Conservation (phyloP, 345 rosid genomes). For the Eucalyptus sideroxylon region DNA sequence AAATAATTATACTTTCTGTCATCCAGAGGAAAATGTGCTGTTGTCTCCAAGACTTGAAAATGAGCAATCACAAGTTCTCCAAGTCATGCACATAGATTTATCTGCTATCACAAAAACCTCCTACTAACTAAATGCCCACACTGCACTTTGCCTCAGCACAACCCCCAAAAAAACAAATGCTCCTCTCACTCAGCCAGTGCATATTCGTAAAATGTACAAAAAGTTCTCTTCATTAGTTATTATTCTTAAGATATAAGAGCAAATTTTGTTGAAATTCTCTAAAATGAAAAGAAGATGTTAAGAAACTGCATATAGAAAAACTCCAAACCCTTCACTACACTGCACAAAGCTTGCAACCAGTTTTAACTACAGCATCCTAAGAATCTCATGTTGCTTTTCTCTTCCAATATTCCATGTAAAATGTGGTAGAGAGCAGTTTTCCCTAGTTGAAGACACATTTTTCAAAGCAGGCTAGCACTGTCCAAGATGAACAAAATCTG, state of each 20-base stretch:
- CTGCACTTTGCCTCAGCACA: background rate
- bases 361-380: background rate
- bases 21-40: background rate
- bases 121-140: background rate
- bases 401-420: background rate
- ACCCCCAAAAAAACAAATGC: background rate
- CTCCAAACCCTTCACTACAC: background rate
- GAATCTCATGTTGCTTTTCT: background rate
- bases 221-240: background rate
- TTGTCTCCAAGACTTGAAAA: background rate
- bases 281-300: background rate
- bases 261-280: background rate
- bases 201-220: background rate
- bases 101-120: background rate
- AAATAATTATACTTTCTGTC: background rate
- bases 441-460: background rate
- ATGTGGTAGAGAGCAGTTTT: background rate
- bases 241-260: background rate
- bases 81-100: background rate
- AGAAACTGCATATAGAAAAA: background rate
- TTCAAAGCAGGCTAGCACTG: background rate
- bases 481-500: background rate
- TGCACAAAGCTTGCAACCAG: background rate
- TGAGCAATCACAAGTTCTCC: background rate
- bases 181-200: background rate